A percentile compares a stretch with the other conserved stretches of the same genome.
Conservation (phyloP, 2,329 filamentous ascomycete species). For the Trichophyton schoenleinii region DNA sequence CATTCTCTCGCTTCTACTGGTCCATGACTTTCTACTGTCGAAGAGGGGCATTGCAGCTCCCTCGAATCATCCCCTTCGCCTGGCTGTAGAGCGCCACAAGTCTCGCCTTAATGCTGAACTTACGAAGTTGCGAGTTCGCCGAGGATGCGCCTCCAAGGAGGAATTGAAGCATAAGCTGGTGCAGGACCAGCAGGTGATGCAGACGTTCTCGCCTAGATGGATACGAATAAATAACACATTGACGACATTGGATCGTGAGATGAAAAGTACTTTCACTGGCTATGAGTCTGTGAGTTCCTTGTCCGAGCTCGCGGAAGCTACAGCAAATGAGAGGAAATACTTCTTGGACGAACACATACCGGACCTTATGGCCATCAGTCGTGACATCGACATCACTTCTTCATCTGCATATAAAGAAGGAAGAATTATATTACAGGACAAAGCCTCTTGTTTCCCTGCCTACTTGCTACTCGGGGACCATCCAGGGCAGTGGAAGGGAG, state of each 20-base stretch:
- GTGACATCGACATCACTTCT: conserved; percentile 58
- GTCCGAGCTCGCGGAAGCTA: conserved; percentile 37
- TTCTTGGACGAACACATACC: conserved; percentile 73
- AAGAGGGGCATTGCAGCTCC: conserved; percentile 75
- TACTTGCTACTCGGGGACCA: conserved; percentile 60
- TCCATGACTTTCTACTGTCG: conserved; percentile 72
- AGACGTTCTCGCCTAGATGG: conserved; percentile 64
- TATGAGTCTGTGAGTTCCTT: conserved; percentile 49
- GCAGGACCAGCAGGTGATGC: conserved; percentile 24
- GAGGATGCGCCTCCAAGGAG: conserved; percentile 56
- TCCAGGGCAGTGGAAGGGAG: conserved; percentile 41
- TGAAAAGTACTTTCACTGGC: conserved; percentile 59
- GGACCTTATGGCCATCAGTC: conserved; percentile 66
- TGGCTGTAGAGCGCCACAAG: conserved; percentile 68
- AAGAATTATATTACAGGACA: conserved; percentile 82
- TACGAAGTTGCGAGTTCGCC: conserved; percentile 61
- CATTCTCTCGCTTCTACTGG: conserved; percentile 63
- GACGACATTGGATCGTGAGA: conserved; percentile 56
- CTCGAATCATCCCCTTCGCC: conserved; percentile 61
- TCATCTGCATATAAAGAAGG: conserved; percentile 62
- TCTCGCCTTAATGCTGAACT: conserved; percentile 70
- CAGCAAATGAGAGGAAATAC: conserved; percentile 34
- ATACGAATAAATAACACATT: conserved; percentile 73
- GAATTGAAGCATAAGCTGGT: conserved; percentile 39
- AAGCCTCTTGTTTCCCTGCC: conserved; percentile 92